Conservation (phyloP, 495 filamentous ascomycete genomes). For the Penicillium pancosmium region DNA sequence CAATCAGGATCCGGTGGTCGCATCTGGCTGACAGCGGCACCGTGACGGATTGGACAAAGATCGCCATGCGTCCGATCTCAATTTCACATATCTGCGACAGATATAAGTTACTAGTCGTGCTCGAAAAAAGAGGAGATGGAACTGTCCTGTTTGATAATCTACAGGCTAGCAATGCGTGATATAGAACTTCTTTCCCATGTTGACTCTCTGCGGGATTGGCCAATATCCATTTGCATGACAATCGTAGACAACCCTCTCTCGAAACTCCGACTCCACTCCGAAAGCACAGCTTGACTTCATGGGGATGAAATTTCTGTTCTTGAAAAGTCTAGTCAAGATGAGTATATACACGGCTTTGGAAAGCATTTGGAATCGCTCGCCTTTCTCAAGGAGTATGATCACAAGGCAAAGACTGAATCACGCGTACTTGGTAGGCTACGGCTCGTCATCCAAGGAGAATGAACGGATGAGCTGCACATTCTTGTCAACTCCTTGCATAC, state of each 20-base stretch:
- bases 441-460: constrained; percentile 1
- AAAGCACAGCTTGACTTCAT: no score
- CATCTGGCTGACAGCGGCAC: constrained; percentile 19
- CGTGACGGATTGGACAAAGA: constrained; percentile 26
- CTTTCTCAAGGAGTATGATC: background rate
- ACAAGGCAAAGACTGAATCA: background rate
- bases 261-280: no score
- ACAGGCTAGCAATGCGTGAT: no score
- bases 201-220: no score
- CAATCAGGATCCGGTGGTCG: constrained; percentile 3
- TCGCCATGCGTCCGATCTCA: constrained; percentile 12
- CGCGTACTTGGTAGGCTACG: background rate
- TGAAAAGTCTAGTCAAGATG: no score
- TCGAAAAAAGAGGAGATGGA: background rate
- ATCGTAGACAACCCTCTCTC: no score
- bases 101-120: background rate
- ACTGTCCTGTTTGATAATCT: background rate
- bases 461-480: background rate
- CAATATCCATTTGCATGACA: no score
- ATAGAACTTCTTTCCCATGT: no score
- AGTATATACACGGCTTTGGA: no score
- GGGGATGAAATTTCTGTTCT: no score
- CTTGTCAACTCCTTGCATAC: constrained; percentile 13
- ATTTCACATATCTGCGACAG: background rate
- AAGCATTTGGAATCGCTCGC: background rate